Conservation (phyloP, 2,329 filamentous ascomycete genomes). For the Hymenoscyphus scutula region DNA sequence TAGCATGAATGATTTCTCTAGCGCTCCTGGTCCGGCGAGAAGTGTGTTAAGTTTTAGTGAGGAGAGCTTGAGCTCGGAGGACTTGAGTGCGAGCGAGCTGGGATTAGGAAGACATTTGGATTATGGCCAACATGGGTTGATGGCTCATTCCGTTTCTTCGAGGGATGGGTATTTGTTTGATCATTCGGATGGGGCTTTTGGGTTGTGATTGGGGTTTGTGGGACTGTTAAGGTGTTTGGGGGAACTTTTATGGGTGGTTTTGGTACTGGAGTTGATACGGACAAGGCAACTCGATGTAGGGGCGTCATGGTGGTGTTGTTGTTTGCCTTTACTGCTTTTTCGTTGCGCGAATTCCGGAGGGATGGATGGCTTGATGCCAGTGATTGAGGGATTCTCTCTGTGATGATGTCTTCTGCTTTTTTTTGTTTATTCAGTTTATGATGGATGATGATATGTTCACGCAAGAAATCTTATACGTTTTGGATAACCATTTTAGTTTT, state of each 20-base stretch:
- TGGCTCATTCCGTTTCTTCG: slow-evolving; percentile 14
- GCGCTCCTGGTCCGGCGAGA: slow-evolving; percentile 40
- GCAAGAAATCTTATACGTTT: too few relatives aligned
- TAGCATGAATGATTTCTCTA: slow-evolving; percentile 39
- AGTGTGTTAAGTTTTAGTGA: slow-evolving; percentile 60
- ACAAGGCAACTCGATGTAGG: background rate
- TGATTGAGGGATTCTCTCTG: too few relatives aligned
- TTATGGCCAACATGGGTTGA: slow-evolving; percentile 22
- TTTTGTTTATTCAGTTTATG: too few relatives aligned
- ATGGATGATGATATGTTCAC: too few relatives aligned
- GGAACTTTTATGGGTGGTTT: background rate
- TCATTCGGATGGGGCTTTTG: slow-evolving; percentile 42
- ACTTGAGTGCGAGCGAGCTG: slow-evolving; percentile 34
- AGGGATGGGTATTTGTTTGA: slow-evolving; percentile 31
- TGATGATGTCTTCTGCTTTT: too few relatives aligned
- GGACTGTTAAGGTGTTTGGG: background rate
- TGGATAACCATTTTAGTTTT: too few relatives aligned
- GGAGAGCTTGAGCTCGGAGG: slow-evolving; percentile 54
- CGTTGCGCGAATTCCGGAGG: background rate
- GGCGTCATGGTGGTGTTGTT: background rate
- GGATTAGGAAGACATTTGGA: slow-evolving; percentile 23
- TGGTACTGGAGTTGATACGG: background rate
- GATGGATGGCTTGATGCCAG: background rate
- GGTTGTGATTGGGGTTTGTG: slow-evolving; percentile 31
- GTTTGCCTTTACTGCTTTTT: too few relatives aligned